phyloP scores from a whole-genome alignment of 495 filamentous ascomycete genomes.

The Clohesyomyces aquaticus region DNA sequence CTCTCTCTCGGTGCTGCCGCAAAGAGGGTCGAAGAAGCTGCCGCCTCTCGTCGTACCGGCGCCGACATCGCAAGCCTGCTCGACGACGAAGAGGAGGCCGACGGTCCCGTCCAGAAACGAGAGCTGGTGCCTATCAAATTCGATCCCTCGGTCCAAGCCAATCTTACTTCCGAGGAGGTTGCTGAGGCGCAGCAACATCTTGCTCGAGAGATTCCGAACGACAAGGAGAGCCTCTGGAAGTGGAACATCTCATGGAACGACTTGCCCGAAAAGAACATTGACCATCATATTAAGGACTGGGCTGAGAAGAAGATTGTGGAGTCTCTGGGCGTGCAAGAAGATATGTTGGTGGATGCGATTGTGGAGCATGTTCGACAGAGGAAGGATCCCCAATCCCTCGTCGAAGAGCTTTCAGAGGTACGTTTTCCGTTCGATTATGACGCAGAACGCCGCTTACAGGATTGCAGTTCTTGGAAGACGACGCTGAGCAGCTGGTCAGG shows the following conservation, averaged over 20 bases:
- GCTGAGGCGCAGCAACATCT: slow-evolving; percentile 76
- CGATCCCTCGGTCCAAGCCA: slow-evolving; percentile 70
- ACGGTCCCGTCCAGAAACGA: slow-evolving; percentile 71
- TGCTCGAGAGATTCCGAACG: slow-evolving; percentile 85
- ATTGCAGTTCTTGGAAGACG: slow-evolving; percentile 83
- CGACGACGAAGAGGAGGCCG: slow-evolving; percentile 79
- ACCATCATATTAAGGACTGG: slow-evolving; percentile 88
- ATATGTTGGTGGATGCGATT: slow-evolving; percentile 91
- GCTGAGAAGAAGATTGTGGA: slow-evolving; percentile 98
- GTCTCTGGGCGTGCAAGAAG: slow-evolving; percentile 93
- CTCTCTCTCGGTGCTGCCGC: slow-evolving; percentile 87
- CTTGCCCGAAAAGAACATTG: slow-evolving; percentile 81
- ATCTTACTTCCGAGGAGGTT: slow-evolving; percentile 81
- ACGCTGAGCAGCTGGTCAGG: slow-evolving; percentile 90
- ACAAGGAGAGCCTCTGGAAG: slow-evolving; percentile 84
- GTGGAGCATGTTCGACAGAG: slow-evolving; percentile 82
- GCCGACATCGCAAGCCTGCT: slow-evolving; percentile 93
- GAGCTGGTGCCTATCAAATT: slow-evolving; percentile 91
- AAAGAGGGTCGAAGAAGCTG: slow-evolving; percentile 73
- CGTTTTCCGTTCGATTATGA: slow-evolving; percentile 42
- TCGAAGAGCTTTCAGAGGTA: slow-evolving; percentile 82
- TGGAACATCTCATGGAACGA: slow-evolving; percentile 95
- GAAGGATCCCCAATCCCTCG: slow-evolving; percentile 75
- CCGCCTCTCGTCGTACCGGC: slow-evolving; percentile 71
- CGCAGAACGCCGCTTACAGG: slow-evolving; percentile 44